phyloP scores from a whole-genome alignment of 208 protist species.

The Eutreptiella sp. region DNA sequence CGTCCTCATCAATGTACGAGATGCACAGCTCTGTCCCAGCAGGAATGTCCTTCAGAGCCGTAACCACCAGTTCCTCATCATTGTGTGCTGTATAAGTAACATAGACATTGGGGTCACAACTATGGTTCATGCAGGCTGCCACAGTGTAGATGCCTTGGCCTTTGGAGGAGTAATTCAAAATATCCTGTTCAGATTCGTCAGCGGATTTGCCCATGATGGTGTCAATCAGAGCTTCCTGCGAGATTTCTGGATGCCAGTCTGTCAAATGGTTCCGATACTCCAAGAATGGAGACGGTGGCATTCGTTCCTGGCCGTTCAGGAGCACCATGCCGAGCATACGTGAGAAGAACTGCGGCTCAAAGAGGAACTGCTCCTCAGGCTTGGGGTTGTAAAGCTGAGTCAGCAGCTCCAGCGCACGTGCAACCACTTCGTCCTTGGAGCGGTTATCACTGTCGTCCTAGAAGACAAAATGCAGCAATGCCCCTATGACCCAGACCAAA shows the following conservation, averaged over 20 bases:
- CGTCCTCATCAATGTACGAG: constrained; percentile 57
- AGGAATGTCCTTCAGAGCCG: constrained; percentile 51
- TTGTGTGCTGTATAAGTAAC: constrained; percentile 45
- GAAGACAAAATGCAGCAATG: no score
- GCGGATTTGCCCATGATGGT: constrained; percentile 28
- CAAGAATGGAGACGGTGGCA: constrained; percentile 49
- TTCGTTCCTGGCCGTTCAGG: constrained; percentile 67
- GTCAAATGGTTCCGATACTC: constrained; percentile 36
- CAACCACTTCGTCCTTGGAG: constrained; percentile 40
- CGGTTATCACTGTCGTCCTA: constrained; percentile 20
- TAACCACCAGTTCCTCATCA: constrained; percentile 56
- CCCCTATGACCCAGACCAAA: no score
- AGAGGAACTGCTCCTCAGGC: constrained; percentile 37
- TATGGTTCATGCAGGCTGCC: constrained; percentile 65
- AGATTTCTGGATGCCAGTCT: constrained; percentile 26
- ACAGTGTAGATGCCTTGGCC: constrained; percentile 60
- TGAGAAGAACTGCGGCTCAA: constrained; percentile 40
- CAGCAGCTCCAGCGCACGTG: constrained; percentile 34
- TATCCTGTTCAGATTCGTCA: constrained; percentile 5
- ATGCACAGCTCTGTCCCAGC: constrained; percentile 59
- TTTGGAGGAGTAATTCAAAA: constrained; percentile 36
- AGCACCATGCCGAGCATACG: constrained; percentile 58
- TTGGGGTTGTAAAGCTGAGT: constrained; percentile 38
- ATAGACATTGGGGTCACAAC: constrained; percentile 59
- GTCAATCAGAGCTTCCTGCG: constrained; percentile 36